These are phyloP conservation scores for Fomitopsis palustris DNA, from an alignment of 1,284 basidiomycete genomes.

Conservation along the genomic window DNA sequence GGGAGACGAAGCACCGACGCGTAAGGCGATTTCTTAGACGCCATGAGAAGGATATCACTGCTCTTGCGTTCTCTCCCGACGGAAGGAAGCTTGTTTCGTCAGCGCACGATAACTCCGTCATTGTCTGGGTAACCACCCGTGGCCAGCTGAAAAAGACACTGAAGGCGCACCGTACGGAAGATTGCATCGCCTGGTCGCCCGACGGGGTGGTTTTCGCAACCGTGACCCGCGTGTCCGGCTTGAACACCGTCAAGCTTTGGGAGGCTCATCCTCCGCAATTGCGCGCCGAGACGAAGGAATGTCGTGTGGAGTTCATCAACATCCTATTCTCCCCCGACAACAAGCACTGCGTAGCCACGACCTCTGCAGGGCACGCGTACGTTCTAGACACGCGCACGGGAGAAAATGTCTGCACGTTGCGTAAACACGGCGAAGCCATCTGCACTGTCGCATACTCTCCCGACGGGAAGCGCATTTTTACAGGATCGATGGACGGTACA, in stretches of 20 bases:
- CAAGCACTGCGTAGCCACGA: conserved; percentile 14
- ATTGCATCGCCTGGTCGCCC: conserved; percentile 15
- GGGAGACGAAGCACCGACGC: conserved; percentile 11
- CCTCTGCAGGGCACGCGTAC: conserved; percentile 13
- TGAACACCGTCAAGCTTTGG: conserved; percentile 14
- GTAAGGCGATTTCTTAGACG: background rate
- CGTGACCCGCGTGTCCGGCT: conserved; percentile 14
- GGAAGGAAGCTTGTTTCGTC: conserved; percentile 15
- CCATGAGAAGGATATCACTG: conserved; percentile 11
- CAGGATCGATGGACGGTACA: conserved; percentile 10
- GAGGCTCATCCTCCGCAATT: conserved; percentile 8
- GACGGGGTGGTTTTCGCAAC: conserved; percentile 16
- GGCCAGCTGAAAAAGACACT: background rate
- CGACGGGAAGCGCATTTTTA: conserved; percentile 11
- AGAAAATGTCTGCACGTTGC: background rate
- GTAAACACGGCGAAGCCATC: conserved; percentile 10
- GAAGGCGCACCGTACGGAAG: conserved; percentile 10
- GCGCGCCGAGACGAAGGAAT: background rate
- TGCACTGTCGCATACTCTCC: conserved; percentile 14
- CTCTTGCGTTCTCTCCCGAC: conserved; percentile 20
- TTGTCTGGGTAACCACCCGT: conserved; percentile 7
- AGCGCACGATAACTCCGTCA: conserved; percentile 5
- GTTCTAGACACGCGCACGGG: conserved; percentile 19
- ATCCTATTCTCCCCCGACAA: conserved; percentile 19
- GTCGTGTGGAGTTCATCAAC: conserved; percentile 1